Percentiles rank a stretch among this genome's conserved stretches.
These are phyloP conservation scores for Prototheca wickerhamii DNA, from an alignment of 163 green algal genomes.

Conservation along the genomic window DNA sequence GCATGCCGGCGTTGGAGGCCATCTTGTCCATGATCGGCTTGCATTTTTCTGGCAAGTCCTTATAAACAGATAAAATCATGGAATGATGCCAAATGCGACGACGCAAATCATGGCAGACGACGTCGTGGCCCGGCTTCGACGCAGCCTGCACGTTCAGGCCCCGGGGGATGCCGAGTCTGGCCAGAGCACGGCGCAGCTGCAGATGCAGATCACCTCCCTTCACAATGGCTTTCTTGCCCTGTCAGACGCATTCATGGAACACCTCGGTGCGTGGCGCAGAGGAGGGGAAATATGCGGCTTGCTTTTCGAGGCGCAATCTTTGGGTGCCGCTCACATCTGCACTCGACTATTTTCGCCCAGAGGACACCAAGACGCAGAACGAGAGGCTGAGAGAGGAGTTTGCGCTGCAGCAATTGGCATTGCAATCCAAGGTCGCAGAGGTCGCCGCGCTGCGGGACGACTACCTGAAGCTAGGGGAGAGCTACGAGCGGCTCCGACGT, in stretches of 20 bases:
- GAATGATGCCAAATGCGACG: too few species aligned
- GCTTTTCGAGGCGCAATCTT: not conserved
- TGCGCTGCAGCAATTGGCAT: not conserved
- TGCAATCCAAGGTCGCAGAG: not conserved
- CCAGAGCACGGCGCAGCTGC: conserved; percentile 7
- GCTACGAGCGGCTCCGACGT: not conserved
- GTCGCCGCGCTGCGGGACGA: not conserved
- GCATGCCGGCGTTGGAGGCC: too few species aligned
- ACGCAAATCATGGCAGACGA: too few species aligned
- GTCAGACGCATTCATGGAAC: conserved; percentile 27
- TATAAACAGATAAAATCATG: not conserved
- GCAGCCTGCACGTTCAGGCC: too few species aligned
- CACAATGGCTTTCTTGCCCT: conserved; percentile 29
- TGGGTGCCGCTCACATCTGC: not conserved
- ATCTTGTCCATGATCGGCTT: not conserved
- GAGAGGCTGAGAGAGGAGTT: not conserved
- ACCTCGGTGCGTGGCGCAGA: conserved; percentile 7
- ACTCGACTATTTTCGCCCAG: not conserved
- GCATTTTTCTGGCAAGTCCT: not conserved
- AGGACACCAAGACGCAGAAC: not conserved
- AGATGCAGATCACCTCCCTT: conserved; percentile 19
- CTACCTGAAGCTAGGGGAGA: not conserved
- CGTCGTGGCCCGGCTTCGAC: too few species aligned
- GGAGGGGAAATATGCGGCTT: not conserved
- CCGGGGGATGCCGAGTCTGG: conserved; percentile 3